Evolutionary conservation across 306 rosid species (phyloP), one percentile per base, ranked within the genome.

Genomic region (Citrullus mucosospermus): DNA sequence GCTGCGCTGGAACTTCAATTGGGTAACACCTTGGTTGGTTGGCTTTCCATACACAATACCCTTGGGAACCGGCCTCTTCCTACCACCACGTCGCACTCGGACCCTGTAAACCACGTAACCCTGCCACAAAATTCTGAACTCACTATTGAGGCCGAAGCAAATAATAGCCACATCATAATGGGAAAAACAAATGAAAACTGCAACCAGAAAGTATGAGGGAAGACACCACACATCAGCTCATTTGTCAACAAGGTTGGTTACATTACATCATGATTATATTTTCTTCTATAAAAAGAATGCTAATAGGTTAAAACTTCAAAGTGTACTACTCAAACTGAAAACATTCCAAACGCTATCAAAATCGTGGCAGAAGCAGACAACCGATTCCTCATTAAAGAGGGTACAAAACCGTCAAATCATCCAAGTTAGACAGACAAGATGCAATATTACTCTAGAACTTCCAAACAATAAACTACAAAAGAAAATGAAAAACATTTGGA

Each of bases 31-130:
- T 79, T 93, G 98, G 81, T 93, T 93, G 12, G 98, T 93, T 18
- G 98, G 98, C 82, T 93, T 93, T 2, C 98, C 98, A 56, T 93
- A 93, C 20, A 93, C 98, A 80, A 93, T 93, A 85, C 97, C 98
- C 80, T 93, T 93, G 77, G 97, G 85, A 48, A 93, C 98, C 15
- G 98, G 98, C 79, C 98, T 93, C 92, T 93, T 91, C 17, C 97
- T 78, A 2, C 98, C 98, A 84, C 98, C 98, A 81, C 98, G 91
- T 22, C 92, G 85, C 4, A 93, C 98, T 39, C 96, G 96, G 62
- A 93, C 89, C 11, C 97, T 96, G 82, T 93, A 93, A 41, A 91
- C 75, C 74, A 93, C 97, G 76, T 91, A 93, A 0, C 98, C 98
- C 98, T 93, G 80, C 3, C 76, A 76, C 3, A 4, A 44, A 76